Base-by-base conservation (phyloP, 306 rosid genomes). In the Cyclanthera cordifolia region DNA sequence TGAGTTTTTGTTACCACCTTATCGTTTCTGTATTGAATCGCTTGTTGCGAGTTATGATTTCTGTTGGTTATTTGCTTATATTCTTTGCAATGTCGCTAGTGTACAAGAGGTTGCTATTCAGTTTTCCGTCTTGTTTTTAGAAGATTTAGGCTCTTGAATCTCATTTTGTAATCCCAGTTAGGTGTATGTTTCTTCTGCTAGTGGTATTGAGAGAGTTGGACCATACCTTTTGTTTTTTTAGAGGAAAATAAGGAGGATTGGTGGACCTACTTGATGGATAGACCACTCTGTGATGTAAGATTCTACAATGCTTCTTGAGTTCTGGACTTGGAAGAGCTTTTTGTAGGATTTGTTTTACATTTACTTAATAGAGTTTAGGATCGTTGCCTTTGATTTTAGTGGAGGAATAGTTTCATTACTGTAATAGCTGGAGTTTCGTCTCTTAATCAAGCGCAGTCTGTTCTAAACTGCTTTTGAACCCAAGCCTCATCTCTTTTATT, bases 271-370 rank as follows among this genome's bases (percentile, higher is more conserved):
- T 64, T 14, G 21, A 19, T 63, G 25, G 30, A 37, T 39, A 39
- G 9, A 7, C 48, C 5, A 12, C 67, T n/a, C 13, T 5, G 24
- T 2, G 48, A 37, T 60, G 30, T 34, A 19, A 6, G 19, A 41
- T 61, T 21, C 46, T 0, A 61, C 46, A 61, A 41, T 63, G 69
- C 20, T 43, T 14, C 53, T 43, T 64, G 34, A 21, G 70, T 23
- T 43, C 70, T 64, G 70, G 53, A 64, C 28, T 64, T 64, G 20
- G 69, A 64, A 10, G 19, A 64, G 20, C 49, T 13, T 20, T 23
- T 57, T 45, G 37, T 41, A 20, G 50, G 49, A 45, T 43, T 4
- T 65, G 12, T 46, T 23, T 65, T 32, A 32, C 3, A 6, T 32
- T 32, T 32, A 32, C 37, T 32, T 32, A 32, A 32, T 32, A 0